Evolutionary conservation across 805 yeast species (phyloP).

Genomic region (Diddensiella santjacobensis): DNA sequence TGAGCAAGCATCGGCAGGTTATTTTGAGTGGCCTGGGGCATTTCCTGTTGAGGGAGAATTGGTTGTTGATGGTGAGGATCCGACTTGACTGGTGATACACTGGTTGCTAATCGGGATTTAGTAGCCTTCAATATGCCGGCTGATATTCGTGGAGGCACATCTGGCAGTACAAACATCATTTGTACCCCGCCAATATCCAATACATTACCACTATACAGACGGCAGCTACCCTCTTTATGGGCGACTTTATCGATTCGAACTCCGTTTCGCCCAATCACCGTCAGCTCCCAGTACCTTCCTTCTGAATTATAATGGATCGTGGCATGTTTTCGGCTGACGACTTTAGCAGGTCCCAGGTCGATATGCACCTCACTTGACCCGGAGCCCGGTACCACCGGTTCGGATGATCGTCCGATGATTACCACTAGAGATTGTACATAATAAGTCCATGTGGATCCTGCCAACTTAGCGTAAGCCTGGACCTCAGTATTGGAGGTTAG

Average conservation of each 20-base stretch:
- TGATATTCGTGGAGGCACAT: conserved; percentile 68
- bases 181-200: conserved; percentile 96
- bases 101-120: neutral
- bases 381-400: conserved; percentile 27
- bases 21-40: conserved; percentile 4
- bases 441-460: conserved; percentile 90
- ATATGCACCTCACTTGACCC: conserved; percentile 51
- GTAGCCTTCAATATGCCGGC: conserved; percentile 16
- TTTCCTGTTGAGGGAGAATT: neutral
- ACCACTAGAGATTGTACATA: conserved; percentile 77
- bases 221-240: conserved; percentile 38
- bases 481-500: conserved; percentile 64
- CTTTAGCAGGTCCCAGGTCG: conserved; percentile 95
- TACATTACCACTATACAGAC: conserved; percentile 80
- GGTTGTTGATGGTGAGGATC: neutral
- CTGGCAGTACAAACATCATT: conserved; percentile 98
- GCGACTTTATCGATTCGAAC: conserved; percentile 78
- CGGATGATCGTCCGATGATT: conserved; percentile 82
- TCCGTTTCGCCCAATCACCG: conserved; percentile 86
- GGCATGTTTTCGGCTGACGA: conserved; percentile 92
- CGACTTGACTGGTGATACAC: neutral
- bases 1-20: conserved; percentile 9
- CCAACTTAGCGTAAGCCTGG: conserved; percentile 96
- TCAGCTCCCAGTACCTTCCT: conserved; percentile 79
- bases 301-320: conserved; percentile 70